Evolutionary conservation across 305 asterid genomes (phyloP), one percentile per base, ranked within the genome.

Genomic region (Fraxinus nigra): DNA sequence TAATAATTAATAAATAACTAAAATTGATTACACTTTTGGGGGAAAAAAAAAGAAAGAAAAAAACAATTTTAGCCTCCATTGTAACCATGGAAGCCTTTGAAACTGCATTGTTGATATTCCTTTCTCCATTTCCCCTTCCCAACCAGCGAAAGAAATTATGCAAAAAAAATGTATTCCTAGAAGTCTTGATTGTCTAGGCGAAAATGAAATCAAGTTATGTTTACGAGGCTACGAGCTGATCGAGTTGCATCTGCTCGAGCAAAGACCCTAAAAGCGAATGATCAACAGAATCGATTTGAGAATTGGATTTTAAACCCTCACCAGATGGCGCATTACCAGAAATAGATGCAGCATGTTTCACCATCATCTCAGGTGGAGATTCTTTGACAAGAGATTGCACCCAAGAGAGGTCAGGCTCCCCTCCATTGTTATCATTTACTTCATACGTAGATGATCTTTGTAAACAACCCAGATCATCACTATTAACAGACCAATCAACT

Each of bases 291-390:
- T 92, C 96, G 84, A 54, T 81, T 83, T 83, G 92, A 83, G 93
- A 67, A 76, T 77, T 87, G 33, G 91, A 75, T 84, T 89, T 92
- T 87, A 84, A 74, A 93, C 90, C 89, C 94, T 92, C 97, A 90
- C 94, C 97, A 87, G 97, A 89, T 79, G 95, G 80, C 30, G 84
- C 91, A 79, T 90, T 87, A 81, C 82, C 88, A 20, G 91, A 80
- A 37, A 80, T 26, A 9, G 90, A 84, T 30, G 89, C 91, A 67
- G 88, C 87, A 40, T 77, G 78, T 84, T 92, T 90, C 38, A 84
- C 88, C 83, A 77, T 85, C 91, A 91, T 93, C 94, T 90, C 96
- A 28, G 95, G 93, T 84, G 97, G 92, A 72, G 97, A 86, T 91
- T 92, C 96, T 81, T 87, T 89, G 75, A 92, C 93, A 37, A 92